phyloP scores from a whole-genome alignment of 257 asterid genomes.

The Linaria vulgaris region DNA sequence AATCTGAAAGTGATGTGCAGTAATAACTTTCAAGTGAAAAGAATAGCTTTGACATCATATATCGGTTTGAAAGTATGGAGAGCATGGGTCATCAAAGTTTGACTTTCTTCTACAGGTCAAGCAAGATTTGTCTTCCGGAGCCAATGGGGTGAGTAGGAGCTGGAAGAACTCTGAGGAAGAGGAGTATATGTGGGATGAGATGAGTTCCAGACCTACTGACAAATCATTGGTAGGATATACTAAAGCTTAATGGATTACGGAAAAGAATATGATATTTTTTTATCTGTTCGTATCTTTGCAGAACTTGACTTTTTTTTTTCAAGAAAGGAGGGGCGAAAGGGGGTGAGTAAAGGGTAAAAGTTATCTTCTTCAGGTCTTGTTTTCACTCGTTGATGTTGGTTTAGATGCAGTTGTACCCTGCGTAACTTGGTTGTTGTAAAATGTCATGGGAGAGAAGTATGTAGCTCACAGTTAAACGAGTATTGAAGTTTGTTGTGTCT shows the following conservation, averaged over 20 bases:
- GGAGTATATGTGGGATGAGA: constrained; percentile 79
- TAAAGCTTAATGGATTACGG: constrained; percentile 16
- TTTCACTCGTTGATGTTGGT: background rate
- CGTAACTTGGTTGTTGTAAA: background rate
- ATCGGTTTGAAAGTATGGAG: constrained; percentile 45
- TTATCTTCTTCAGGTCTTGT: background rate
- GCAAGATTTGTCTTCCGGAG: constrained; percentile 34
- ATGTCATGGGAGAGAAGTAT: background rate
- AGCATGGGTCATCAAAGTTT: constrained; percentile 32
- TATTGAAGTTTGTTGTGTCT: background rate
- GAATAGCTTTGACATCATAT: constrained; percentile 59
- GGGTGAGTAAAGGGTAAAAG: constrained; percentile 1
- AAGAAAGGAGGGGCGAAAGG: background rate
- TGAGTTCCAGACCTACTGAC: constrained; percentile 45
- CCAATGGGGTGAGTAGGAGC: constrained; percentile 46
- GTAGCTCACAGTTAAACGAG: too few species aligned
- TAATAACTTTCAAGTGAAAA: constrained; percentile 46
- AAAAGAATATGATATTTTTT: constrained; percentile 2
- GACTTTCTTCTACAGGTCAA: constrained; percentile 42
- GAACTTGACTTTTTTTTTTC: constrained; percentile 6
- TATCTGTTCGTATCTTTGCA: constrained; percentile 6
- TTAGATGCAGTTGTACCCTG: constrained; percentile 4
- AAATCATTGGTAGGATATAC: constrained; percentile 56
- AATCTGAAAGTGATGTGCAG: constrained; percentile 35
- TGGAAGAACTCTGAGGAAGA: constrained; percentile 92